phyloP scores from a whole-genome alignment of 805 yeast genomes.

The Candida namnaoensis region DNA sequence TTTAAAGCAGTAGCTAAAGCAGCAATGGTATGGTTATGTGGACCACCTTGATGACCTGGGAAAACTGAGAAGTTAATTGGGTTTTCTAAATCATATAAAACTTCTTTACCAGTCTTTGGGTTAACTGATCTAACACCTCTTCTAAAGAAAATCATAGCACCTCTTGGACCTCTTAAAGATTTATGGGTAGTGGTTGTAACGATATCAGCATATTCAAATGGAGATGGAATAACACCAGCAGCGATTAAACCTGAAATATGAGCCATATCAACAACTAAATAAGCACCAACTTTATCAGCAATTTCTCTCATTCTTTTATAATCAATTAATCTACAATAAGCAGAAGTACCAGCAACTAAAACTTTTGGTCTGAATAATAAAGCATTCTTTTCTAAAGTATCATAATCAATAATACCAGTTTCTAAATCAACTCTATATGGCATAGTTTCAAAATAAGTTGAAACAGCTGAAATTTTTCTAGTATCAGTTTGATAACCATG shows the following conservation, averaged over 20 bases:
- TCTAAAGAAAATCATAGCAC: slow-evolving; percentile 99
- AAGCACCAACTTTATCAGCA: slow-evolving; percentile 97
- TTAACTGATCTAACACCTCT: slow-evolving; percentile 84
- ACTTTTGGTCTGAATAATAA: slow-evolving; percentile 91
- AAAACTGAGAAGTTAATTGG: slow-evolving; percentile 96
- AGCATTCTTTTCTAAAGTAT: slow-evolving; percentile 87
- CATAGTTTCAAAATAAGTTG: slow-evolving; percentile 97
- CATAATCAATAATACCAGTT: slow-evolving; percentile 95
- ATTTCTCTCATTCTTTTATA: slow-evolving; percentile 94
- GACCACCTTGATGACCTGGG: slow-evolving; percentile 99
- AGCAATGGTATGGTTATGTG: slow-evolving; percentile 98
- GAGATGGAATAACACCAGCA: slow-evolving; percentile 92
- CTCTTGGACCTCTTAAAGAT: slow-evolving; percentile 98
- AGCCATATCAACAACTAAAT: slow-evolving; percentile 95
- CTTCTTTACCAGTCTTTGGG: slow-evolving; percentile 88
- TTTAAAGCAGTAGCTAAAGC: slow-evolving; percentile 95
- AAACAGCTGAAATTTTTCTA: slow-evolving; percentile 89
- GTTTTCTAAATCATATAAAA: slow-evolving; percentile 84
- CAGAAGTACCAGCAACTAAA: slow-evolving; percentile 96
- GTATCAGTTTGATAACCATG: slow-evolving; percentile 97
- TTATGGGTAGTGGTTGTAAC: slow-evolving; percentile 99
- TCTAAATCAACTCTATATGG: slow-evolving; percentile 90
- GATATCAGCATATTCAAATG: slow-evolving; percentile 94
- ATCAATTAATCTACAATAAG: slow-evolving; percentile 94
- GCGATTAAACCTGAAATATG: slow-evolving; percentile 95